Base-by-base conservation (phyloP, 352 stramenopile genomes). In the Phytophthora sp. region DNA sequence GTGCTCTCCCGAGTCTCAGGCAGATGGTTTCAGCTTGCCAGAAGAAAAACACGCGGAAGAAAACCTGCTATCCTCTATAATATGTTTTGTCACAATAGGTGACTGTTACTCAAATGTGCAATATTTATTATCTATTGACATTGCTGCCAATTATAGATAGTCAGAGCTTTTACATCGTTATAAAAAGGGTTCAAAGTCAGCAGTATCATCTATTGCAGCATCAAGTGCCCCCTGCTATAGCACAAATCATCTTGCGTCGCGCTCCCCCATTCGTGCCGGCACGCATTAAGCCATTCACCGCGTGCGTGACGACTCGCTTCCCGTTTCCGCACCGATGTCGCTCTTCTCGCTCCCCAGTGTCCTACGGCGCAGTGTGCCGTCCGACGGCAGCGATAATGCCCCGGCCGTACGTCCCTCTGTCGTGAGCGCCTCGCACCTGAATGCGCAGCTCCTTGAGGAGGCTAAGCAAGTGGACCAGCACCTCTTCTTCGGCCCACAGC, bases 291-390 rank as follows among this genome's bases (percentile, higher is more conserved):
- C 65, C 70, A 77, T 74, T 72, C 41, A 8, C 58, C 30, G 27
- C 42, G 44, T 63, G 27, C 42, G 44, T 63, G 46, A 72, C 62
- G 66, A 73, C 65, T 44, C 31, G 42, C 23, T 20, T 41, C 16
- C 35, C 42, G 23, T 23, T 8, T 35, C 29, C 26, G 12, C n/a
- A 4, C 11, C 53, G 16, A 93, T 93, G 82, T 90, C 86, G 71
- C 86, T 89, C 70, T 93, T 94, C 76, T 93, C 82, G 54, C 73
- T 94, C 47, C 82, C 84, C 53, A 85, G 80, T 57, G 79, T 89
- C 23, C 82, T 93, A 58, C 79, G 84, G 27, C 73, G 71, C 52
- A 88, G 72, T 55, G 76, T 84, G 24, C 77, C 77, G 42, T 84
- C 73, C 30, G 78, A 86, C 27, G 76, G 73, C 54, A 79, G 69